These are phyloP conservation scores for Aspergillus campestris DNA, from an alignment of 495 filamentous ascomycete species.

Conservation along the genomic window DNA sequence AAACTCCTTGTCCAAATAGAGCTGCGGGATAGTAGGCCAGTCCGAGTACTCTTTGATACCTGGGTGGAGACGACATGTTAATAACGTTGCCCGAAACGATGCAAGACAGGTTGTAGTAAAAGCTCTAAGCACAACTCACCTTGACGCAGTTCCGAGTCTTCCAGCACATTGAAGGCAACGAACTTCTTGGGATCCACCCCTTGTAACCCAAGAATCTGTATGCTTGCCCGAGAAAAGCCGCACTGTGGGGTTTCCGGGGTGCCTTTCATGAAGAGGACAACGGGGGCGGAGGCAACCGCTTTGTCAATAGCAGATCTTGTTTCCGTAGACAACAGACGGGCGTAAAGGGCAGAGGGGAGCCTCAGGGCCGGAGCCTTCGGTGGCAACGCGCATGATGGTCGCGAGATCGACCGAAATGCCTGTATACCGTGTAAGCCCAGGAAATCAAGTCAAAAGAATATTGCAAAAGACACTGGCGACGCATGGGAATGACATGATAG, in stretches of 20 bases:
- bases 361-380: constrained; percentile 18
- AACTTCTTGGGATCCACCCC: constrained; percentile 97
- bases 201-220: constrained; percentile 90
- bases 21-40: constrained; percentile 96
- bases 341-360: constrained; percentile 26
- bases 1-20: constrained; percentile 93
- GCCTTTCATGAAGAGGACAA: constrained; percentile 98
- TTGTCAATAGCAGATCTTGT: constrained; percentile 77
- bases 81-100: background rate
- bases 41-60: constrained; percentile 98
- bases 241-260: constrained; percentile 97
- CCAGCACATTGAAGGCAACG: constrained; percentile 90
- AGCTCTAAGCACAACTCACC: constrained; percentile 41
- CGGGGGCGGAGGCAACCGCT: constrained; percentile 73
- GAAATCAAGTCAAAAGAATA: background rate
- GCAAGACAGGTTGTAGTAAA: background rate
- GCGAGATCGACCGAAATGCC: constrained; percentile 31
- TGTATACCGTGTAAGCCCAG: constrained; percentile 9
- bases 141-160: constrained; percentile 76
- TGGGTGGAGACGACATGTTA: constrained; percentile 21
- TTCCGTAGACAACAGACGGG: constrained; percentile 67
- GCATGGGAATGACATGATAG: background rate
- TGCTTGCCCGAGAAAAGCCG: constrained; percentile 89
- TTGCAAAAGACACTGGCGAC: background rate
- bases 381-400: constrained; percentile 19